These are phyloP conservation scores for Corrigiola litoralis DNA, from an alignment of 179 eudicot genomes.

Conservation along the genomic window DNA sequence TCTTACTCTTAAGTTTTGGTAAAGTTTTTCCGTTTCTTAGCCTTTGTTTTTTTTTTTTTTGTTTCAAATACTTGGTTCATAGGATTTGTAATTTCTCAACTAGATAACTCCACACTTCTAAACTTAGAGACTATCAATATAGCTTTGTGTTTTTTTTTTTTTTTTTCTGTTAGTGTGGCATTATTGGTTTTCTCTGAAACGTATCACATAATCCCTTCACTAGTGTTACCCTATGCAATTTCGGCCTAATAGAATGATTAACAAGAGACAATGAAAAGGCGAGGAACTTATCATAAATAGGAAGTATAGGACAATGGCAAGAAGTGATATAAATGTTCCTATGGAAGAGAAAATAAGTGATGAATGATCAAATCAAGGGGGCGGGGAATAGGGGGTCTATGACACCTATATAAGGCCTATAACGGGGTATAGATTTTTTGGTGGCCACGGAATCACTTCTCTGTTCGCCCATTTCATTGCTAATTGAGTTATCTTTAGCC, in stretches of 20 bases:
- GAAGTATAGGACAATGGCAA: neutral
- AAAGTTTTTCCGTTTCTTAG: too few relatives aligned
- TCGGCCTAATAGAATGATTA: neutral
- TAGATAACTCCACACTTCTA: too few relatives aligned
- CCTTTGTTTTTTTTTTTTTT: too few relatives aligned
- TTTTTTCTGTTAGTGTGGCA: too few relatives aligned
- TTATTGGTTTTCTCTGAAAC: too few relatives aligned
- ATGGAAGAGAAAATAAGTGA: slow-evolving; percentile 3
- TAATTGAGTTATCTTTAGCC: neutral
- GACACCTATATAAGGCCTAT: neutral
- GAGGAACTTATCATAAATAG: neutral
- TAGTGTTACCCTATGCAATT: neutral
- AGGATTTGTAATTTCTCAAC: too few relatives aligned
- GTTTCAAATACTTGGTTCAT: too few relatives aligned
- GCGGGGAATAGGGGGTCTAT: neutral
- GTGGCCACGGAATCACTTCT: slow-evolving; percentile 16
- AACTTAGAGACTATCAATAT: too few relatives aligned
- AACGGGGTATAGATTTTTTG: neutral
- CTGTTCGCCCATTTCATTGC: slow-evolving; percentile 13
- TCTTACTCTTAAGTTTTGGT: too few relatives aligned
- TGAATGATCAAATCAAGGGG: slow-evolving; percentile 21
- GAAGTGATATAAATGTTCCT: neutral
- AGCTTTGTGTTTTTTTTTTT: too few relatives aligned
- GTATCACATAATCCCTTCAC: too few relatives aligned
- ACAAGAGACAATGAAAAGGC: too few relatives aligned